Base-by-base conservation (phyloP, 352 stramenopile species). In the Globisporangium polare region DNA sequence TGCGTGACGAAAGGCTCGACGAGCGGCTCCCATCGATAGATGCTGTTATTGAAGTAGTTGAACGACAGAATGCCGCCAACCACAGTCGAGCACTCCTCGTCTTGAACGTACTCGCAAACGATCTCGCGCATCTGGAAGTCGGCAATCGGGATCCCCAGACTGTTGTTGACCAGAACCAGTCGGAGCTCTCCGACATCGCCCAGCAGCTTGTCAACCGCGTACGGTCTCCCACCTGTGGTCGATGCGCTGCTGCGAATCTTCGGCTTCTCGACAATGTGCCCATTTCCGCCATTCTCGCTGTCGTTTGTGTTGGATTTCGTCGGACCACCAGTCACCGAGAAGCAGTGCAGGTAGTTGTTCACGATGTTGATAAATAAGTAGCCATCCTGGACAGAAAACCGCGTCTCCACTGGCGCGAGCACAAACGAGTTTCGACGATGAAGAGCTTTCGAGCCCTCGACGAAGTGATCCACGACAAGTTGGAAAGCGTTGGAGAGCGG, bases 41-140 rank as follows among this genome's bases (percentile, higher is more conserved):
- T 96, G 54, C 87, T 94, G 68, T 96, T 96, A 73, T 96, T 96
- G 68, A 96, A 96, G 62, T 94, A 96, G 61, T 94, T 93, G 60
- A 93, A 81, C 27, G 86, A 78, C 52, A 96, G 39, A 18, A 89
- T 92, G 5, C 79, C 83, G 15, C 87, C 87, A 45, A 92, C 66
- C 9, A 82, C 87, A 24, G 86, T 90, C 29, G 83, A 92, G 57
- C 83, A 92, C 41, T 91, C 84, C 62, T 95, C 82, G 51, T 93
- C 82, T 72, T 92, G 74, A 12, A 92, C 88, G 53, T 92, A 94
- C 70, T 96, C 83, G 59, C 87, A 96, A 54, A 92, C 85, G 58
- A 96, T 94, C 35, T 96, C 87, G 12, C 79, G 77, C 66, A 96
- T 77, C 52, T 91, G 82, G 57, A 96, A 89, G 71, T 96, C 87